A percentile compares a stretch with the other conserved stretches of the same genome.
Evolutionary conservation across 495 filamentous ascomycete species (phyloP).

Genomic region (Penicillium pulvis): DNA sequence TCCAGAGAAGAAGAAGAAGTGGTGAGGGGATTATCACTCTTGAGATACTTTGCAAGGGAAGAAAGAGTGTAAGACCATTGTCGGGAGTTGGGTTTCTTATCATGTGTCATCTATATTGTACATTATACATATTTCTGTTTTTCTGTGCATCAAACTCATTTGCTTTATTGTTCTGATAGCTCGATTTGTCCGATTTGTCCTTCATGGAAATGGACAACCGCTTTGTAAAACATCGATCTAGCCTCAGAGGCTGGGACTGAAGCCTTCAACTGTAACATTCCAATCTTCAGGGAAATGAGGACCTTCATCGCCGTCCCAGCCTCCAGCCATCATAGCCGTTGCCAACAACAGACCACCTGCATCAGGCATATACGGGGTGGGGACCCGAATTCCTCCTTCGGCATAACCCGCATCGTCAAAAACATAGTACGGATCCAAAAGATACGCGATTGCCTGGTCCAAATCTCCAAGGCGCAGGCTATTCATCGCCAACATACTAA

Average conservation of each 20-base stretch:
- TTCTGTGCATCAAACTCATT: slow-evolving; percentile 12
- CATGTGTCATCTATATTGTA: slow-evolving; percentile 27
- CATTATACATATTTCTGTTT: slow-evolving; percentile 28
- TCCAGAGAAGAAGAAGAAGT: slow-evolving; percentile 38
- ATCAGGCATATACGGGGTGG: slow-evolving; percentile 59
- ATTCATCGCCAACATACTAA: slow-evolving; percentile 22
- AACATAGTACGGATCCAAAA: slow-evolving; percentile 12
- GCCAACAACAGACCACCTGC: slow-evolving; percentile 49
- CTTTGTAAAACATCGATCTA: background rate
- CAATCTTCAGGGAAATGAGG: slow-evolving; percentile 18
- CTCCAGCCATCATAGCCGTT: slow-evolving; percentile 57
- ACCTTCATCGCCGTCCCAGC: slow-evolving; percentile 50
- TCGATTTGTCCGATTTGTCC: background rate
- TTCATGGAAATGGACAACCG: background rate
- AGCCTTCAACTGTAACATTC: background rate
- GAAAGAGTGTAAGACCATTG: slow-evolving; percentile 10
- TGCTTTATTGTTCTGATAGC: background rate
- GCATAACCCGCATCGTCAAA: slow-evolving; percentile 37
- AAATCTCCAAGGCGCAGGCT: slow-evolving; percentile 13
- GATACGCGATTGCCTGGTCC: slow-evolving; percentile 12
- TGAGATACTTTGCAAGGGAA: background rate
- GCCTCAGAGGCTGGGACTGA: background rate
- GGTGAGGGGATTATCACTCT: background rate
- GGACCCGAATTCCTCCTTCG: slow-evolving; percentile 50
- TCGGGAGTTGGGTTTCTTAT: slow-evolving; percentile 26